phyloP scores from a whole-genome alignment of 352 stramenopile genomes.

The Phytophthora nicotianae region DNA sequence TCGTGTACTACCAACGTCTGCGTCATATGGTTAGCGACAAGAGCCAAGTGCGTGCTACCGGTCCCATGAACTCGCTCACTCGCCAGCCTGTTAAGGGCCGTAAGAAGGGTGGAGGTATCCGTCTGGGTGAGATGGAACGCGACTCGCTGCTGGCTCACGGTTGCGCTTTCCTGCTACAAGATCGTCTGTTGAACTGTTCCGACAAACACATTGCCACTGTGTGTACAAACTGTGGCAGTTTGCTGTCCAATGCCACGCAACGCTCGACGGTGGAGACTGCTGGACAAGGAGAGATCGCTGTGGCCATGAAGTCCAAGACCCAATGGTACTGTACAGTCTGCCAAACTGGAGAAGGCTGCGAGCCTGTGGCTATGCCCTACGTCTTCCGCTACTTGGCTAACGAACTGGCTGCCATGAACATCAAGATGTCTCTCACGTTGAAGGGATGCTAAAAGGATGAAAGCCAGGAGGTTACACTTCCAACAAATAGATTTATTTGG shows the following conservation, averaged over 20 bases:
- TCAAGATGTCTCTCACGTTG: conserved; percentile 96
- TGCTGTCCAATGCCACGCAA: conserved; percentile 90
- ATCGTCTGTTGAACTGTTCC: conserved; percentile 98
- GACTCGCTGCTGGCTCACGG: conserved; percentile 99
- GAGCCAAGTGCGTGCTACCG: conserved; percentile 98
- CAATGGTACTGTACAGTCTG: conserved; percentile 89
- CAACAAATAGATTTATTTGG: conserved; percentile 49
- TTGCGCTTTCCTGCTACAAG: conserved; percentile 95
- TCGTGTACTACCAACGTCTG: conserved; percentile 99
- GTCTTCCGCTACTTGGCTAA: conserved; percentile 99
- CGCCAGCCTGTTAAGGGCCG: conserved; percentile 99
- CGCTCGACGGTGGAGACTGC: conserved; percentile 80
- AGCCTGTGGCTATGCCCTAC: conserved; percentile 97
- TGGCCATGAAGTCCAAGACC: conserved; percentile 88
- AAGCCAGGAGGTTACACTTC: background rate
- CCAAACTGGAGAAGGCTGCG: conserved; percentile 89
- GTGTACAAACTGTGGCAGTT: conserved; percentile 91
- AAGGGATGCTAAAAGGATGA: conserved; percentile 55
- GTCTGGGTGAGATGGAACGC: conserved; percentile 99
- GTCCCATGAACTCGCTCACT: conserved; percentile 98
- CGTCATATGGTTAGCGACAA: conserved; percentile 99
- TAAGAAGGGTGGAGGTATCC: conserved; percentile 99
- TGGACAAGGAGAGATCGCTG: conserved; percentile 80
- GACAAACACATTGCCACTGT: conserved; percentile 98
- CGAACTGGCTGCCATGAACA: conserved; percentile 99